Base-by-base conservation (phyloP, 768 basidiomycete genomes). In the Macrocybe gigantea region DNA sequence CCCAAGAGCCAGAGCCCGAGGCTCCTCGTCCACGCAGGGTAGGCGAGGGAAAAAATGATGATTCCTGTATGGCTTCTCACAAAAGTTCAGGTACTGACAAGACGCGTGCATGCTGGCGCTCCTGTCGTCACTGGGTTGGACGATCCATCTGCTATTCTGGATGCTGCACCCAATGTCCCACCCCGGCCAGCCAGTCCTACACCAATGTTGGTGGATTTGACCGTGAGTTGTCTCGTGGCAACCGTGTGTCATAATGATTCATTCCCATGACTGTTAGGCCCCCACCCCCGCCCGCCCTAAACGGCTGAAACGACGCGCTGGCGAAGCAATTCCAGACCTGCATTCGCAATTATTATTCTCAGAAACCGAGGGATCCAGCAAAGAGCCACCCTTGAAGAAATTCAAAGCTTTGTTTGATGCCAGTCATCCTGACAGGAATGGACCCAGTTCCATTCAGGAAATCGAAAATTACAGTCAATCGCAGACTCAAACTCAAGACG, bases 351-450 rank as follows among this genome's bases (percentile, higher is more conserved):
- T 45, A 12, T 57, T 59, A 29, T 52, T 53, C 12, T 49, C 57
- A 3, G 53, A 47, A 1, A 48, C 64, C 7, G 59, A 61, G 12
- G 63, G 65, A 36, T 59, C 63, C 4, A 46, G 58, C 12, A 62
- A 57, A 49, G 81, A 82, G 52, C 85, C 82, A 0, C 77, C 82
- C 2, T 60, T 78, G 29, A 88, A 88, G 58, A 85, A 79, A 61
- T 85, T 82, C 68, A 83, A 79, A 54, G 78, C 80, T 0, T 67
- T 88, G 8, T 88, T 85, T 52, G 85, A 88, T 12, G 77, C 79
- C 7, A 82, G 71, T 38, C 71, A 82, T 56, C 82, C 80, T 30
- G 71, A 72, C 22, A 48, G 52, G 15, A 53, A 60, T 50, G 55
- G 55, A 33, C 48, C 54, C 9, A 52, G 47, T 46, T 32, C 48